Base-by-base conservation (phyloP, 129 eudicot species). In the Logfia minima region DNA sequence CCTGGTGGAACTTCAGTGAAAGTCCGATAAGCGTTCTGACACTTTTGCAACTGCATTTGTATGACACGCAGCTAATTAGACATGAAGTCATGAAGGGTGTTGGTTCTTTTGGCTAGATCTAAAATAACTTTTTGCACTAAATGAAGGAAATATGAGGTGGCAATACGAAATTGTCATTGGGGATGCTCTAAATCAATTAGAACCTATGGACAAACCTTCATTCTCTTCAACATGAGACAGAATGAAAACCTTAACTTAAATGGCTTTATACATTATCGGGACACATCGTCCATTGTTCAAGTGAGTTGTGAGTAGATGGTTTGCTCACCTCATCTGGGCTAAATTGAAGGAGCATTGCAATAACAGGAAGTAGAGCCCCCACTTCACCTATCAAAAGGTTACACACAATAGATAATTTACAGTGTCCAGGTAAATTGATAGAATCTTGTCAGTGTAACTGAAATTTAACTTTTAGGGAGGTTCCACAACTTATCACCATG, bases 291-390 rank as follows among this genome's bases (percentile, higher is more conserved):
- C 22, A 59, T 75, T 24, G 13, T 75, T 14, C 35, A 64, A 39
- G 26, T 65, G 26, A 66, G 19, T 21, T 31, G 66, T 66, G 7
- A 52, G 55, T 16, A 71, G 13, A 80, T 23, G 13, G 32, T 28
- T 67, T 74, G 43, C 84, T 86, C 77, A 95, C 99, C 99, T 95
- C 99, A 41, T 95, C 99, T 7, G 99, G 99, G 82, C 97, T 92
- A 86, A 95, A 95, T 52, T 95, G 99, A 61, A 95, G 99, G 62
- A 95, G 97, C 97, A 89, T 95, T 21, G 94, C 99, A 52, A 95
- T 78, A 62, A 95, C 99, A 45, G 99, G 99, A 31, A 95, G 88
- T 79, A 95, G 79, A 60, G 96, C 96, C 82, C 92, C 97, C 68
- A 92, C 99, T 84, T 95, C 99, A 80, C 99, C 99, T 95, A 69